These are phyloP conservation scores for Chionographis japonica DNA, from an alignment of 106 monocot species.

Conservation along the genomic window DNA sequence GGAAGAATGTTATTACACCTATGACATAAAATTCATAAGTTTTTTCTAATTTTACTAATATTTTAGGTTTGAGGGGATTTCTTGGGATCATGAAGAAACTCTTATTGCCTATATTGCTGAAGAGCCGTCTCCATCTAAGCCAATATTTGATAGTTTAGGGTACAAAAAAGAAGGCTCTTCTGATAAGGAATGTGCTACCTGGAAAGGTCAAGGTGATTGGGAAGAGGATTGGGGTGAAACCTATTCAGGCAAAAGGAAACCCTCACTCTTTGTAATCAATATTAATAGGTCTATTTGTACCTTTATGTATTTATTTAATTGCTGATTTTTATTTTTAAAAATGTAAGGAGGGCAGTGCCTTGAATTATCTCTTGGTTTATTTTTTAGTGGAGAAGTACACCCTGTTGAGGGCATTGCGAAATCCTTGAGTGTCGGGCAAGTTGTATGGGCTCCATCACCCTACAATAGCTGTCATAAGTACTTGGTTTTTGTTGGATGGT, in stretches of 20 bases:
- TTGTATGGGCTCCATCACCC: conserved; percentile 43
- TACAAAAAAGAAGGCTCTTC: conserved; percentile 25
- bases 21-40: conserved; percentile 5
- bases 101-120: conserved; percentile 47
- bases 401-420: conserved; percentile 33
- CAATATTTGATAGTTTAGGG: conserved; percentile 31
- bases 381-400: conserved; percentile 44
- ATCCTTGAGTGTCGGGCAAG: conserved; percentile 39
- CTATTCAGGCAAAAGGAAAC: conserved; percentile 30
- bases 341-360: too few relatives aligned
- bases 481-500: conserved; percentile 54
- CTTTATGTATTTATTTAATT: not conserved
- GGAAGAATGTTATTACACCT: too few relatives aligned
- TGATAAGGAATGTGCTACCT: conserved; percentile 24
- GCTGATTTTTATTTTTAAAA: too few relatives aligned
- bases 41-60: not conserved
- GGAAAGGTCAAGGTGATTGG: conserved; percentile 48
- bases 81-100: conserved; percentile 38
- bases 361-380: too few relatives aligned
- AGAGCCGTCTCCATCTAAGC: conserved; percentile 21
- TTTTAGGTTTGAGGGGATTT: conserved; percentile 55
- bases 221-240: conserved; percentile 56
- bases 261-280: conserved; percentile 31
- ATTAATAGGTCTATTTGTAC: conserved; percentile 16
- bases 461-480: conserved; percentile 5